Base-by-base conservation (phyloP, 768 basidiomycete species). In the Mycena galopus region DNA sequence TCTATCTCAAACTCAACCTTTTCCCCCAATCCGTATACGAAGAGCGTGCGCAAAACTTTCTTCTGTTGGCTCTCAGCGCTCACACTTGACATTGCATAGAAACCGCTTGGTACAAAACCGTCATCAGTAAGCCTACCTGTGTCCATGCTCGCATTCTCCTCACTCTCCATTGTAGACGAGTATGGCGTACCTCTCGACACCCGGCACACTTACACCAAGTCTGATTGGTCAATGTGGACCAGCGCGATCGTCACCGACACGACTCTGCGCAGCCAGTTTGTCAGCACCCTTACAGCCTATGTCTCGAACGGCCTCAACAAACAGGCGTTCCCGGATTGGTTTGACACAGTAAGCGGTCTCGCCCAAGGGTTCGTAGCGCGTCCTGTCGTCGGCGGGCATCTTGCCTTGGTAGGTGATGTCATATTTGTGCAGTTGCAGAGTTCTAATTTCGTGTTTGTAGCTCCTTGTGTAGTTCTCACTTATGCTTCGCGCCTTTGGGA, bases 171-270 rank as follows among this genome's bases (percentile, higher is more conserved):
- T 30, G 21, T 29, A 65, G 65, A 71, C 69, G 47, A 78, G 29
- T 57, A 73, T n/a, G 81, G 82, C 25, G 75, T 83, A 25, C 82
- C 81, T 0, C 76, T 83, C 44, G 82, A 83, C 61, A 83, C 81
- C 19, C 78, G 82, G 8, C 69, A 71, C 67, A 81, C 82, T 0
- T 85, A 83, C 67, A 83, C 82, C 39, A 85, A 86, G 76, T 16
- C 35, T 55, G 86, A 86, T 66, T 87, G 86, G 86, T 73, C 82
- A 30, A 78, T 85, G 11, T 86, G 82, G 79, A 85, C 84, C 12
- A 81, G 83, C 16, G 84, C 81, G 1, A 80, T 82, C 19, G 81
- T 84, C 57, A 81, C 80, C 2, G 78, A 80, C 65, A 69, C 50
- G 11, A 73, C 73, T 1, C 77, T 77, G 6, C 80, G 86, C 47